Percentiles rank a stretch among this genome's conserved stretches.
These are phyloP conservation scores for Pisolithus albus DNA, from an alignment of 768 basidiomycete genomes.

Conservation along the genomic window DNA sequence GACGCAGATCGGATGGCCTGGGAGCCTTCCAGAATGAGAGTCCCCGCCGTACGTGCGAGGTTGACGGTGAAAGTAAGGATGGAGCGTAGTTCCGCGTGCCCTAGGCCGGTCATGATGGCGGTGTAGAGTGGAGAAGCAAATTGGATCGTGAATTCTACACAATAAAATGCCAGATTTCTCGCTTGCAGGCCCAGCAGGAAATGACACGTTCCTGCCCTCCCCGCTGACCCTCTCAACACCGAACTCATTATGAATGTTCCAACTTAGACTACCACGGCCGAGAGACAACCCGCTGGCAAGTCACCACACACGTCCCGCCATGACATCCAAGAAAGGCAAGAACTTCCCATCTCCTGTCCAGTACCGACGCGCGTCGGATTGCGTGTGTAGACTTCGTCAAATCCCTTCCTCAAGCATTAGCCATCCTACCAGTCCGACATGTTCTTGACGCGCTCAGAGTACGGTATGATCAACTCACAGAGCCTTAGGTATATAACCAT, in stretches of 20 bases:
- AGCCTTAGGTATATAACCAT: background rate
- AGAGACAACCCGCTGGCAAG: background rate
- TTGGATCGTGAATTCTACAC: too few relatives aligned
- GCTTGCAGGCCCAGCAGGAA: too few relatives aligned
- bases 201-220: too few relatives aligned
- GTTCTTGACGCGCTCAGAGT: slow-evolving; percentile 95
- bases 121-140: too few relatives aligned
- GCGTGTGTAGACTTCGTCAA: slow-evolving; percentile 4
- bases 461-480: slow-evolving; percentile 43
- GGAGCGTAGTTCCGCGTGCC: slow-evolving; percentile 41
- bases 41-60: slow-evolving; percentile 73
- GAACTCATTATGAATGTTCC: too few relatives aligned
- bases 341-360: slow-evolving; percentile 21
- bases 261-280: too few relatives aligned
- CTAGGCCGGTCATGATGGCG: slow-evolving; percentile 28
- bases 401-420: slow-evolving; percentile 3
- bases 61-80: slow-evolving; percentile 62
- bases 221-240: too few relatives aligned
- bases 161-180: too few relatives aligned
- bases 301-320: background rate
- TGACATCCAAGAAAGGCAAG: slow-evolving; percentile 17
- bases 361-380: slow-evolving; percentile 28
- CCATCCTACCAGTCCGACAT: slow-evolving; percentile 34
- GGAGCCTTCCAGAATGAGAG: slow-evolving; percentile 69
- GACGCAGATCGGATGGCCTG: slow-evolving; percentile 59